phyloP scores from a whole-genome alignment of 2,329 filamentous ascomycete genomes.

The Fusarium sp. region DNA sequence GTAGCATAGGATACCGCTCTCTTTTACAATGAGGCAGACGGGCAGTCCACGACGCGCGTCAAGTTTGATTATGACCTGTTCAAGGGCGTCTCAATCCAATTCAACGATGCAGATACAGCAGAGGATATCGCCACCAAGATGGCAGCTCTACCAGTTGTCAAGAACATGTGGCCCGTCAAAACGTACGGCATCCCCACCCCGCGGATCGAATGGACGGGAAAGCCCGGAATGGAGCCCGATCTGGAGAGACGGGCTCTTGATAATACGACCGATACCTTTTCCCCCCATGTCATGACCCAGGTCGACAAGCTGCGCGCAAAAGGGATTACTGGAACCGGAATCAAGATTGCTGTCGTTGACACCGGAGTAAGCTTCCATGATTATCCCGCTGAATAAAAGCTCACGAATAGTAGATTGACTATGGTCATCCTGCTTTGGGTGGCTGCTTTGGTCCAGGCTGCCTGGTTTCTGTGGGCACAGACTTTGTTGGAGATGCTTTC shows the following conservation, averaged over 20 bases:
- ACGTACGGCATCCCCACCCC: slow-evolving; percentile 62
- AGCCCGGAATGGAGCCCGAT: slow-evolving; percentile 26
- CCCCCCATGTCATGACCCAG: slow-evolving; percentile 70
- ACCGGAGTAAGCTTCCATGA: slow-evolving; percentile 62
- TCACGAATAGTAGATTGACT: slow-evolving; percentile 65
- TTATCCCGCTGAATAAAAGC: fast-evolving
- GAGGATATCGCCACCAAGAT: slow-evolving; percentile 61
- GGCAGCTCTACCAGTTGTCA: slow-evolving; percentile 61
- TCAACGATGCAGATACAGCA: slow-evolving; percentile 62
- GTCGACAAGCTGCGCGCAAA: slow-evolving; percentile 67
- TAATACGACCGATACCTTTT: slow-evolving; percentile 56
- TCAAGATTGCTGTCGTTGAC: slow-evolving; percentile 69
- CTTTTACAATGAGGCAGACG: slow-evolving; percentile 23
- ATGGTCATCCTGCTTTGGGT: slow-evolving; percentile 74
- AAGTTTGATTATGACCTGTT: slow-evolving; percentile 67
- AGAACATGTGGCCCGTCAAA: slow-evolving; percentile 65
- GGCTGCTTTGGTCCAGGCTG: slow-evolving; percentile 74
- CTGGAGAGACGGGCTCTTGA: slow-evolving; percentile 29
- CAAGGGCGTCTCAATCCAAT: slow-evolving; percentile 68
- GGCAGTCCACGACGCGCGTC: slow-evolving; percentile 54
- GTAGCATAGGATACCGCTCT: slow-evolving; percentile 55
- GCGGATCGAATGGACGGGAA: slow-evolving; percentile 52
- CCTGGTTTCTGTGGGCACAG: slow-evolving; percentile 70
- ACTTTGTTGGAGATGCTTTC: slow-evolving; percentile 70
- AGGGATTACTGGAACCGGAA: slow-evolving; percentile 65